Evolutionary conservation across 2,329 filamentous ascomycete species (phyloP).

Genomic region (Salinomyces thailandicus): DNA sequence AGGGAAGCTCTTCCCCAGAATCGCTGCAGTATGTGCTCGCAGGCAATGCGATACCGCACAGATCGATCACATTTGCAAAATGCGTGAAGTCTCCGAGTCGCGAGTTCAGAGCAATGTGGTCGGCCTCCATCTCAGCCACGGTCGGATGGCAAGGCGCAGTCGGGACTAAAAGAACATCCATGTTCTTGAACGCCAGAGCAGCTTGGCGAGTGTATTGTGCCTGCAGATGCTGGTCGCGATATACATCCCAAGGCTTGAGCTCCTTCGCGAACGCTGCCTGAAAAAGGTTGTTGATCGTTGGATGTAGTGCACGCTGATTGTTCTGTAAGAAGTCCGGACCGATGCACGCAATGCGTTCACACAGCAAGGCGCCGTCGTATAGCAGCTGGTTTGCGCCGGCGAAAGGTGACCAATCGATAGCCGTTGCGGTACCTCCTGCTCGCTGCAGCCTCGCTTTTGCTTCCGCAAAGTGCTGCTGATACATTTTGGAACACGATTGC

Average conservation of each 20-base stretch:
- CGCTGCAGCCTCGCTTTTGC: conserved; percentile 31
- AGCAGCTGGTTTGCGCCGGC: conserved; percentile 44
- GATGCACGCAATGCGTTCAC: conserved; percentile 42
- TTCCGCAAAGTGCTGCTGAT: conserved; percentile 34
- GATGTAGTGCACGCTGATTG: conserved; percentile 34
- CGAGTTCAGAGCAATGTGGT: conserved; percentile 46
- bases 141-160: conserved; percentile 41
- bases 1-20: conserved; percentile 25
- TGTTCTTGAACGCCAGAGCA: conserved; percentile 31
- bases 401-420: conserved; percentile 41
- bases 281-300: conserved; percentile 40
- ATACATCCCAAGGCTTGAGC: conserved; percentile 38
- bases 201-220: conserved; percentile 34
- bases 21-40: conserved; percentile 32
- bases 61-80: conserved; percentile 51
- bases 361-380: conserved; percentile 49
- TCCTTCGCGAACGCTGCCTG: conserved; percentile 28
- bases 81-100: conserved; percentile 48
- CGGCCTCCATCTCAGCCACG: conserved; percentile 39
- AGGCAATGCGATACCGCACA: conserved; percentile 45
- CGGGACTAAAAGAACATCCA: conserved; percentile 45
- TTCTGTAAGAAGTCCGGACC: conserved; percentile 30
- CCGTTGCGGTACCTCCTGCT: conserved; percentile 34
- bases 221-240: conserved; percentile 39
- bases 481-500: conserved; percentile 31